Evolutionary conservation across 164 flowering plant genomes (phyloP).

Genomic region (Dillenia turbinata): DNA sequence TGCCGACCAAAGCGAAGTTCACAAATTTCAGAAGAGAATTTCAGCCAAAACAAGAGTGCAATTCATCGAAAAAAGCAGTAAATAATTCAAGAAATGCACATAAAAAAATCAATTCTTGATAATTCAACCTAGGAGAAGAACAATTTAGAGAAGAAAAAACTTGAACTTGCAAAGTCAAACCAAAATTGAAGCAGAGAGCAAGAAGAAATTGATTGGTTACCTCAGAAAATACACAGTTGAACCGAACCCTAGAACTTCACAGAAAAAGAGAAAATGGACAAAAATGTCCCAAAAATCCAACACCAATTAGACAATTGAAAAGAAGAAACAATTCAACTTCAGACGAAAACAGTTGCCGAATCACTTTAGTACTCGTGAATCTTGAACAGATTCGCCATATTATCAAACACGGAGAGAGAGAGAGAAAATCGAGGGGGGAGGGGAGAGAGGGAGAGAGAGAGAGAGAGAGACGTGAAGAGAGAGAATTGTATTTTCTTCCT

Average conservation of each 20-base stretch:
- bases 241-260: background rate
- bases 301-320: background rate
- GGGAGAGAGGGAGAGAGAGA: conserved; percentile 12
- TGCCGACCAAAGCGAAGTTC: background rate
- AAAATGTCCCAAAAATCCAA: background rate
- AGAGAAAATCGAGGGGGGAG: background rate
- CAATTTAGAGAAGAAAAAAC: background rate
- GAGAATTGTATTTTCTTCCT: conserved; percentile 16
- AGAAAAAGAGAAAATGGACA: background rate
- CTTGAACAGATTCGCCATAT: background rate
- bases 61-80: conserved; percentile 1
- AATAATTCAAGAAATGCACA: conserved; percentile 1
- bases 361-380: conserved; percentile 4
- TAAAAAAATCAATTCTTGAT: background rate
- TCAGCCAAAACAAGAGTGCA: background rate
- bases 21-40: background rate
- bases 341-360: conserved; percentile 3
- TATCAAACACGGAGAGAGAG: background rate
- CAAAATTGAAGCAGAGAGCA: background rate
- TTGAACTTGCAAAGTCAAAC: background rate
- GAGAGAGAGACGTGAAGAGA: conserved; percentile 20
- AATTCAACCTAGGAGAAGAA: background rate
- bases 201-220: conserved; percentile 3
- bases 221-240: background rate
- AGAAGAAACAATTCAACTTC: background rate